Base-by-base conservation (phyloP, 2,329 filamentous ascomycete species). In the Phoma sp. region DNA sequence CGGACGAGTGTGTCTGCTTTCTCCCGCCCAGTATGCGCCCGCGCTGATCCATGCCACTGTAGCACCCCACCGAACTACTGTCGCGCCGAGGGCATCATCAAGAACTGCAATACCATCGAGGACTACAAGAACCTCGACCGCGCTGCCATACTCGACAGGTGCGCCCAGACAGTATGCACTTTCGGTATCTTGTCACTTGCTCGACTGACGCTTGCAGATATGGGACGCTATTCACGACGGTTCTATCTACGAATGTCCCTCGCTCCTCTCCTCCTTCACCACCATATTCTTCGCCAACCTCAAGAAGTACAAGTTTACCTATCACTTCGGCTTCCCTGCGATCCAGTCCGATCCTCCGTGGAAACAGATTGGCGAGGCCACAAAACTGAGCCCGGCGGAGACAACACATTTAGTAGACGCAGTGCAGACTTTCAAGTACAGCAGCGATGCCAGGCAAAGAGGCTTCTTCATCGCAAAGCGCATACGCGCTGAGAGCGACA, bases 161-260 rank as follows among this genome's bases (percentile, higher is more conserved):
- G 91, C 33, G 93, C 89, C 9, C 85, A 86, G 70, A 93, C 89
- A 76, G 90, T 92, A 79, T 67, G 80, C 50, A 54, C 32, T 33
- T 11, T n/a, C 4, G 4, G 32, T 2, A 33, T 2, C 11, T 7
- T 25, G 11, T 18, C 29, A 9, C 22, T 9, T 9, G n/a, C 23
- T 24, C 18, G 33, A 39, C 71, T 76, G 44, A 78, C 51, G 13
- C 37, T 4, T 23, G 9, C 45, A 96, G 89, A 92, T 99, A 58
- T 98, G 93, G 93, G 92, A 98, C 75, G 93, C 95, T 24, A 97
- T 99, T 69, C 89, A 92, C 62, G 95, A 99, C 76, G 93, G 93
- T 53, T 96, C 91, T 36, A 96, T 99, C 64, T 98, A 96, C 77
- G 95, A 92, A 8, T 90, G 93, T 45, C 95, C 95, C 2, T 97